Conservation (phyloP, 495 filamentous ascomycete genomes). For the Penicillium taxi region DNA sequence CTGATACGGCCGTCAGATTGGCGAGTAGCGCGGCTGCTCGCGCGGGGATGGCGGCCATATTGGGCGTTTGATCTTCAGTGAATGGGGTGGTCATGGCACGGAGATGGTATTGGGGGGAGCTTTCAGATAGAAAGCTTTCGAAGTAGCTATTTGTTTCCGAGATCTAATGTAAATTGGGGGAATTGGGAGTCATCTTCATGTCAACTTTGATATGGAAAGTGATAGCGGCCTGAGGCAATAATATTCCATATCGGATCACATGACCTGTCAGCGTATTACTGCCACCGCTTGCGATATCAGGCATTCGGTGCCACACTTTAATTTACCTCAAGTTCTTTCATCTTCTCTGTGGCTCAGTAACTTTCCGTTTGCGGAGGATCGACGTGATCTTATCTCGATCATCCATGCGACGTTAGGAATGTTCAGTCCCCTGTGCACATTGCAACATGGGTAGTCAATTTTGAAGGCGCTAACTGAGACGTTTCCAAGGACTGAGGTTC, state of each 20-base stretch:
- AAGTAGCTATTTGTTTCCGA: not conserved
- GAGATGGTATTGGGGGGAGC: not conserved
- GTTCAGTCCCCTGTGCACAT: slow-evolving; percentile 1
- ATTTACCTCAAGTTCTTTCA: not conserved
- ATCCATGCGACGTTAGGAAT: slow-evolving; percentile 16
- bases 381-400: slow-evolving; percentile 11
- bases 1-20: slow-evolving; percentile 30
- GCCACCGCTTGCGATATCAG: slow-evolving; percentile 6
- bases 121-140: too few relatives aligned
- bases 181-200: slow-evolving; percentile 1
- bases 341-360: not conserved
- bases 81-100: slow-evolving; percentile 18
- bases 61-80: slow-evolving; percentile 7
- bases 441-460: slow-evolving; percentile 6
- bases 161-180: not conserved
- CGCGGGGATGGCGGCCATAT: slow-evolving; percentile 31
- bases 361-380: slow-evolving; percentile 10
- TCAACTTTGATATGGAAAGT: not conserved
- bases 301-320: not conserved
- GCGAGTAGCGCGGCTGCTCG: slow-evolving; percentile 32
- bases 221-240: slow-evolving; percentile 16
- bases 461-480: slow-evolving; percentile 14
- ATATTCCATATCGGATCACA: slow-evolving; percentile 8
- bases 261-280: not conserved
- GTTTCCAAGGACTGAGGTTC: not conserved